Evolutionary conservation across 2,329 filamentous ascomycete genomes (phyloP).

Genomic region (Zymoseptoria crescenta): DNA sequence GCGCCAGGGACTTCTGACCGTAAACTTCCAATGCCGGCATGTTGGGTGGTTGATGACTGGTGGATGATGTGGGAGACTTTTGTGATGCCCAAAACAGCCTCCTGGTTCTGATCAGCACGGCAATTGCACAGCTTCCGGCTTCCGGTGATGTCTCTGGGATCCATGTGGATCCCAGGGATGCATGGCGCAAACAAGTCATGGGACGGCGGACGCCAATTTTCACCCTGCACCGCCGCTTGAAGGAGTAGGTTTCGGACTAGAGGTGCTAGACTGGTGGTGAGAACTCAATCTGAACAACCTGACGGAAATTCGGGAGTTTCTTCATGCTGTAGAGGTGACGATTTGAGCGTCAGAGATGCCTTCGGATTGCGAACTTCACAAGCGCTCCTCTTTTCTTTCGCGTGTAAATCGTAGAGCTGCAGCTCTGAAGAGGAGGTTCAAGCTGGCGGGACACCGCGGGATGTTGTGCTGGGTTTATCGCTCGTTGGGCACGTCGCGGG

Average conservation of each 20-base stretch:
- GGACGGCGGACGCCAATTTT: background rate
- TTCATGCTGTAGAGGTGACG: background rate
- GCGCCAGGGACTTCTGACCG: slow-evolving; percentile 2
- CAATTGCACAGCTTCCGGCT: background rate
- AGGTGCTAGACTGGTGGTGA: background rate
- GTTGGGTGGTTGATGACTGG: background rate
- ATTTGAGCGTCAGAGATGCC: background rate
- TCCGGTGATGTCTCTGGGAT: background rate
- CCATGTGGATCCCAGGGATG: background rate
- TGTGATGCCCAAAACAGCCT: background rate
- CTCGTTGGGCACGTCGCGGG: background rate
- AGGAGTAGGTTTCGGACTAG: background rate
- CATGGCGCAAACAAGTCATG: background rate
- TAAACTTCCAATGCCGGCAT: background rate
- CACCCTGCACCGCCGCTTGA: background rate
- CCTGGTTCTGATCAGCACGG: background rate
- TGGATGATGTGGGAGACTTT: background rate
- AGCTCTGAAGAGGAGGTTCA: background rate
- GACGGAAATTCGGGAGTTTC: background rate
- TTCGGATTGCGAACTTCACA: background rate
- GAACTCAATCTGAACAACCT: background rate
- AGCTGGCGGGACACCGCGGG: background rate
- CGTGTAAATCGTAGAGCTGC: background rate
- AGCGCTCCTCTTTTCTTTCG: background rate
- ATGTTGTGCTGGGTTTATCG: background rate